Evolutionary conservation across 2,329 filamentous ascomycete species (phyloP).

Genomic region (Cordyceps cateniannulata): DNA sequence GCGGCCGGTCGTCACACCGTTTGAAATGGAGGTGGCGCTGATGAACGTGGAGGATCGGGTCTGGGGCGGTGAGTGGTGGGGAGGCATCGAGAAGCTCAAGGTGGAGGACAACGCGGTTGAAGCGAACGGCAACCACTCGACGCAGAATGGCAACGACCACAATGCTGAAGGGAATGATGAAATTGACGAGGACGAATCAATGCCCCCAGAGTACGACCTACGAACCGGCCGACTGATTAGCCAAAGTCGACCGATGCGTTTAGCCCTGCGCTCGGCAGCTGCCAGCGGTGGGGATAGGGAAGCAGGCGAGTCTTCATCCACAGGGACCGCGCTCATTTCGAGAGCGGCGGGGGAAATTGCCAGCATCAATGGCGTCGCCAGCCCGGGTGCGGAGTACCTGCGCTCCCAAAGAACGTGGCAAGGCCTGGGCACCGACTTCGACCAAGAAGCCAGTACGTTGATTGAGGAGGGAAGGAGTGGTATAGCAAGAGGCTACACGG

Average conservation of each 20-base stretch:
- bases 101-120: conserved; percentile 14
- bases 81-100: conserved; percentile 62
- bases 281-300: conserved; percentile 13
- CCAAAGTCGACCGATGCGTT: conserved; percentile 67
- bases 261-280: neutral
- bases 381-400: conserved; percentile 84
- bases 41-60: conserved; percentile 67
- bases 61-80: conserved; percentile 87
- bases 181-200: conserved; percentile 61
- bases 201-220: conserved; percentile 86
- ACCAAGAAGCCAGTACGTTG: conserved; percentile 52
- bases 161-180: conserved; percentile 26
- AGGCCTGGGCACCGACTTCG: conserved; percentile 81
- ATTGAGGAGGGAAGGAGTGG: conserved; percentile 85
- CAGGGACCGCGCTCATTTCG: conserved; percentile 45
- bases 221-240: conserved; percentile 79
- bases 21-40: conserved; percentile 77
- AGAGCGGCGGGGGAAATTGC: conserved; percentile 61
- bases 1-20: conserved; percentile 87
- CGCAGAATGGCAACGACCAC: conserved; percentile 12
- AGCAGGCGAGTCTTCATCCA: conserved; percentile 16
- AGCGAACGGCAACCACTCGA: conserved; percentile 18
- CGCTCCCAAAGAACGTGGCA: conserved; percentile 82
- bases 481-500: conserved; percentile 80
- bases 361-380: conserved; percentile 77